These are phyloP conservation scores for Ramularia endophylla DNA, from an alignment of 2,329 filamentous ascomycete species.

Conservation along the genomic window DNA sequence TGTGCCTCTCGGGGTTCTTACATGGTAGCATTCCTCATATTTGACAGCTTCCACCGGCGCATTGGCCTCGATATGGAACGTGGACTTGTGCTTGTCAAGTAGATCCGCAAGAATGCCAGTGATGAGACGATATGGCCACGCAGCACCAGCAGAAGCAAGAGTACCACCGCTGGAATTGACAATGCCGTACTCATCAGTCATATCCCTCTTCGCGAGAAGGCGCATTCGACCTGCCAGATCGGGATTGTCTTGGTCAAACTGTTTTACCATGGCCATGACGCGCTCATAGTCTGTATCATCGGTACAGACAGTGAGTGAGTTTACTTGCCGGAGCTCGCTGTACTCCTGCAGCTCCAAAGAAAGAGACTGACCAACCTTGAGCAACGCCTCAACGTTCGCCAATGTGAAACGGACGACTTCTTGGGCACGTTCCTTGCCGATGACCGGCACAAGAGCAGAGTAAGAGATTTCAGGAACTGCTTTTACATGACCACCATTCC, in stretches of 20 bases:
- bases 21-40: constrained; percentile 1
- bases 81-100: constrained; percentile 1
- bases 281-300: constrained; percentile 1
- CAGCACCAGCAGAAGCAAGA: constrained; percentile 10
- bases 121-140: constrained; percentile 16
- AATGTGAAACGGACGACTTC: constrained; percentile 10
- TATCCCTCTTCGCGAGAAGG: neutral
- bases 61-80: constrained; percentile 11
- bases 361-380: constrained; percentile 4
- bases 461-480: constrained; percentile 9
- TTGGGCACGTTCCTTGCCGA: constrained; percentile 6
- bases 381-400: constrained; percentile 8
- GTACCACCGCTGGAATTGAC: constrained; percentile 6
- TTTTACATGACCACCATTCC: constrained; percentile 16
- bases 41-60: constrained; percentile 10
- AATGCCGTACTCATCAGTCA: constrained; percentile 4
- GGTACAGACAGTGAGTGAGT: constrained; percentile 8
- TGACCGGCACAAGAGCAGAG: constrained; percentile 2
- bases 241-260: constrained; percentile 3
- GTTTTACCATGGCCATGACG: neutral
- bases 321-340: constrained; percentile 9
- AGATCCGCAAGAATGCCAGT: constrained; percentile 9
- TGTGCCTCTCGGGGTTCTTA: constrained; percentile 8
- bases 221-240: constrained; percentile 1
- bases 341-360: constrained; percentile 1